These are phyloP conservation scores for Saccharum hybrid DNA, from an alignment of 202 grass and related monocot genomes.

Conservation along the genomic window DNA sequence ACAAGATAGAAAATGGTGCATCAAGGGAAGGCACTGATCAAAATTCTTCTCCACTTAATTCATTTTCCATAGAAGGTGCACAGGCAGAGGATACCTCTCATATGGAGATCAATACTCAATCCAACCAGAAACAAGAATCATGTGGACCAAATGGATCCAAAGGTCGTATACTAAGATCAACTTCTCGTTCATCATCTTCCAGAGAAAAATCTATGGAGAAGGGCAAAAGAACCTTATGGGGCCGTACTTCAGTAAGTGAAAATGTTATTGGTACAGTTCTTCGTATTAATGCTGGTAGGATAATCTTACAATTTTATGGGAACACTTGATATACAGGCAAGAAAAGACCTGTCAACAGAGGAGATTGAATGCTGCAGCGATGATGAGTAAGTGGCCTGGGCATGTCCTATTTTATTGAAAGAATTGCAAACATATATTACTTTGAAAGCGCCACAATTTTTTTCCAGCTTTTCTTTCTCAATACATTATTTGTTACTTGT, in stretches of 20 bases:
- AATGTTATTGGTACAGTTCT: slow-evolving; percentile 24
- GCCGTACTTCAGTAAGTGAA: slow-evolving; percentile 90
- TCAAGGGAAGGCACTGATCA: slow-evolving; percentile 44
- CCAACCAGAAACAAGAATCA: slow-evolving; percentile 27
- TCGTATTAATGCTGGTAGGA: slow-evolving; percentile 38
- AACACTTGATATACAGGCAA: slow-evolving; percentile 71
- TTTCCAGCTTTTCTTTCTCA: neutral
- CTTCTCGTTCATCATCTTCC: slow-evolving; percentile 49
- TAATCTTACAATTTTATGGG: slow-evolving; percentile 44
- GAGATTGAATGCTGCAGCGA: slow-evolving; percentile 70
- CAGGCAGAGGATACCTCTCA: slow-evolving; percentile 3
- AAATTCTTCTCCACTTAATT: slow-evolving; percentile 36
- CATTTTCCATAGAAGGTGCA: slow-evolving; percentile 10
- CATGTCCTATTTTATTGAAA: slow-evolving; percentile 31
- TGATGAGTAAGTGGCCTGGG: slow-evolving; percentile 76
- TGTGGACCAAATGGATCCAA: slow-evolving; percentile 50
- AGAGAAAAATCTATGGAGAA: slow-evolving; percentile 60
- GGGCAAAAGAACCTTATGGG: slow-evolving; percentile 73
- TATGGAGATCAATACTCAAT: slow-evolving; percentile 1
- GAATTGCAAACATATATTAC: slow-evolving; percentile 30
- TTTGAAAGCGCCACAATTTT: slow-evolving; percentile 1
- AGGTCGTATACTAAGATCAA: slow-evolving; percentile 50
- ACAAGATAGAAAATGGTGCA: slow-evolving; percentile 44
- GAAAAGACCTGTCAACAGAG: slow-evolving; percentile 89
- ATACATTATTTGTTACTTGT: slow-evolving; percentile 7